Evolutionary conservation across 768 basidiomycete genomes (phyloP), one percentile per base, ranked within the genome.

Genomic region (Xerocomellus dryophilus): DNA sequence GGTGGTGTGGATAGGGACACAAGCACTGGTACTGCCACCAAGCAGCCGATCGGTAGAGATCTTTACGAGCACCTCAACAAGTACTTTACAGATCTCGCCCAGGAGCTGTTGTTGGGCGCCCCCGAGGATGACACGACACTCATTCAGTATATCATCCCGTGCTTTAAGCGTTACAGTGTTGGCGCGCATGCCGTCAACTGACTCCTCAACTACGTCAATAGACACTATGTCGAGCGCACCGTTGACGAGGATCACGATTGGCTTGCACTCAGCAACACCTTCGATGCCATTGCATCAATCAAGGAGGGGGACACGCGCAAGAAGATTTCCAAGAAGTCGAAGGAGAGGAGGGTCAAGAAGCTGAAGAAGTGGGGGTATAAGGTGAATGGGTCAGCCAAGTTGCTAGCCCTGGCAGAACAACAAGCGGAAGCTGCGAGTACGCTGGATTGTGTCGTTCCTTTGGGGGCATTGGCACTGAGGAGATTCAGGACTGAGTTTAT

Each of bases 211-310:
- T 90, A 90, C 60, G 74, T 83, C 43, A 83, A 83, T 62, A 72
- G 82, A 34, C 85, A 88, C 67, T 85, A 85, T 65, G 84, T 90
- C 57, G 85, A 86, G 65, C 83, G 87, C 27, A 85, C 84, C 42
- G 74, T 86, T 15, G 88, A 90, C 68, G 87, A 90, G 68, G 88
- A 88, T 70, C 80, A 76, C 58, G 88, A 88, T 39, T 90, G 88
- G 88, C 75, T 90, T 38, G 80, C 83, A 29, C 71, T 89, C 38
- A 75, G 74, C 23, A 23, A 23, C 23, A 23, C 5, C 5, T 23
- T 23, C 23, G 23, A 23, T 23, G 23, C 23, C 23, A 5, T 23
- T 23, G 23, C 23, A 5, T 23, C 23, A 2, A 23, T 23, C 23
- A 23, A 23, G 23, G 5, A 23, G 23, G 23, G 23, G 23, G 23